A percentile compares a stretch with the other conserved stretches of the same genome.
These are phyloP conservation scores for Pogostemon cablin DNA, from an alignment of 257 asterid genomes.

Conservation along the genomic window DNA sequence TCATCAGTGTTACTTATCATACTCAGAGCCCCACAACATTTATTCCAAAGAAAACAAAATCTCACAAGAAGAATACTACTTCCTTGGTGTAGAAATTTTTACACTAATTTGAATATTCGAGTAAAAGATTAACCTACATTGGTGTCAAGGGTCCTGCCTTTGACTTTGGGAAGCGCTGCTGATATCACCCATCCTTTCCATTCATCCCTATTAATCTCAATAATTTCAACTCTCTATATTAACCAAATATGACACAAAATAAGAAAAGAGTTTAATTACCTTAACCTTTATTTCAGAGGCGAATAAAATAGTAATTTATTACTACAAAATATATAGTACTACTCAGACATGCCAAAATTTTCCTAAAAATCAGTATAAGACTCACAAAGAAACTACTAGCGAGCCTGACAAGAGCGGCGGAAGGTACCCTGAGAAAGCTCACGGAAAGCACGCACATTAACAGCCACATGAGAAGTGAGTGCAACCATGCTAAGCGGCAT, in stretches of 20 bases:
- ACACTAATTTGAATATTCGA: constrained; percentile 11
- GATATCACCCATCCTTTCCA: constrained; percentile 84
- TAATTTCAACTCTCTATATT: constrained; percentile 52
- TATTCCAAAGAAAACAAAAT: background rate
- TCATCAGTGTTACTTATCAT: background rate
- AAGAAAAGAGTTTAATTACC: constrained; percentile 28
- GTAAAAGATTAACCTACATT: constrained; percentile 53
- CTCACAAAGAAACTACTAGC: constrained; percentile 77
- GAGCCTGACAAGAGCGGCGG: constrained; percentile 84
- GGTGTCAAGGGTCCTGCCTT: constrained; percentile 43
- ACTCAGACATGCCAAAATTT: background rate
- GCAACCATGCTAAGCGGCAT: constrained; percentile 56
- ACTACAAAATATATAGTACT: background rate
- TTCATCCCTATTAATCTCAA: constrained; percentile 79
- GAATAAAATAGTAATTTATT: background rate
- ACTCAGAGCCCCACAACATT: background rate
- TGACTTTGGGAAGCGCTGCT: constrained; percentile 48
- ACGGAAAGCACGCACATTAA: constrained; percentile 72
- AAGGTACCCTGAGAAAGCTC: constrained; percentile 90
- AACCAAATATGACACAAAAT: constrained; percentile 47
- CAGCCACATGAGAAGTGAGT: constrained; percentile 63
- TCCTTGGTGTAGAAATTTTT: constrained; percentile 5
- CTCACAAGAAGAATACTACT: background rate
- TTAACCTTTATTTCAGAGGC: constrained; percentile 30
- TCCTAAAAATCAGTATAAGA: constrained; percentile 39